Conservation (phyloP, 331 rosid genomes). For the Quercus lobata region DNA sequence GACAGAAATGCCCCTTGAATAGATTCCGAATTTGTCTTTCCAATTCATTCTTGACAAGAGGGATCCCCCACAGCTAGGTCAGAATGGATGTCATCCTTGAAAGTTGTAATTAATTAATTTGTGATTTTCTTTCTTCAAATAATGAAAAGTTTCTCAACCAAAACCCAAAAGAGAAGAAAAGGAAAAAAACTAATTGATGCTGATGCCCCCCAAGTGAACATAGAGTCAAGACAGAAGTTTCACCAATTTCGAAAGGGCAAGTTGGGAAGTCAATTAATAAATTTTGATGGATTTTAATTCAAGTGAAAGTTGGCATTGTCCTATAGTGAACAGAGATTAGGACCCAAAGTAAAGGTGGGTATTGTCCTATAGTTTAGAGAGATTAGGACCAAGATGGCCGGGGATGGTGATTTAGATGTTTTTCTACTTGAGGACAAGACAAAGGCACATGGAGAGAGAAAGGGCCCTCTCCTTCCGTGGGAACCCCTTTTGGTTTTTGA, state of each 20-base stretch:
- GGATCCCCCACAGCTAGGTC: neutral
- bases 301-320: constrained; percentile 5
- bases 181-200: too few relatives aligned
- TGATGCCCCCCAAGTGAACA: neutral
- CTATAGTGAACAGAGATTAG: constrained; percentile 21
- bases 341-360: constrained; percentile 19
- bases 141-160: too few relatives aligned
- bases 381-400: constrained; percentile 25
- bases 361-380: constrained; percentile 31
- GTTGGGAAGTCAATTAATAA: neutral
- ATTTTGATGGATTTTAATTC: neutral
- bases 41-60: neutral
- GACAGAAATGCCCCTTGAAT: constrained; percentile 16
- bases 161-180: too few relatives aligned
- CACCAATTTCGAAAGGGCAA: constrained; percentile 24
- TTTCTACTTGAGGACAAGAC: constrained; percentile 69
- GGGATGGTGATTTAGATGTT: constrained; percentile 50
- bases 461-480: constrained; percentile 26
- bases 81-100: too few relatives aligned
- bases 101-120: too few relatives aligned
- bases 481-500: constrained; percentile 17
- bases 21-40: neutral
- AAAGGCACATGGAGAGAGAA: constrained; percentile 69
- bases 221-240: constrained; percentile 11
- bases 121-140: too few relatives aligned